These are phyloP conservation scores for Bonia amplexicaulis DNA, from an alignment of 176 grass and related monocot species.

Conservation along the genomic window DNA sequence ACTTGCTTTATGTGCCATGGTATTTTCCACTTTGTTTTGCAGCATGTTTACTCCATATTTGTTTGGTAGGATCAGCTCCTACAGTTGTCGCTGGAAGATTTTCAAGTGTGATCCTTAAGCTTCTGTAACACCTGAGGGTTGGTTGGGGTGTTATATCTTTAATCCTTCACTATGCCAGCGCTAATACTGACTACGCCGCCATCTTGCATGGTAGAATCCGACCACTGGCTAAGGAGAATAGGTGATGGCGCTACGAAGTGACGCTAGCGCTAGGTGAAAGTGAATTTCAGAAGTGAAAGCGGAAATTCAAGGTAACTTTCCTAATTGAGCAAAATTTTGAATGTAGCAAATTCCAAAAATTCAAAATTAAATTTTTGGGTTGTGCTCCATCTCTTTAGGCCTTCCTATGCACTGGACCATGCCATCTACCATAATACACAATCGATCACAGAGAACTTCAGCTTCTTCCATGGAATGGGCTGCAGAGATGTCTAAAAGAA, in stretches of 20 bases:
- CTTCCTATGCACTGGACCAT: constrained; percentile 60
- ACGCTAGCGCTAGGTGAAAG: too few species aligned
- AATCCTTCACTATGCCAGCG: background rate
- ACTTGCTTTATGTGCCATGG: constrained; percentile 16
- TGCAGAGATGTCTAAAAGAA: constrained; percentile 17
- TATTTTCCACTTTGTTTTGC: constrained; percentile 29
- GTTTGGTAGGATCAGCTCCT: background rate
- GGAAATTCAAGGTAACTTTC: too few species aligned
- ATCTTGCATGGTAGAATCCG: too few species aligned
- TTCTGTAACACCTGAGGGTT: background rate
- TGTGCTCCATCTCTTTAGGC: background rate
- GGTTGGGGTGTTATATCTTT: background rate
- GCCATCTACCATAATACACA: constrained; percentile 73
- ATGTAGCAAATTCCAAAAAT: too few species aligned
- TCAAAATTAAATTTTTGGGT: too few species aligned
- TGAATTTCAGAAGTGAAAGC: too few species aligned
- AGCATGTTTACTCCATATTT: constrained; percentile 94
- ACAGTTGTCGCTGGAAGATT: background rate
- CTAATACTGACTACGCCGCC: too few species aligned
- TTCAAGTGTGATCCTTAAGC: background rate
- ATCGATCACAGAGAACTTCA: constrained; percentile 60
- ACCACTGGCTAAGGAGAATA: too few species aligned
- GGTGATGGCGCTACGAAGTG: too few species aligned
- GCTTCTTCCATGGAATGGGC: constrained; percentile 83
- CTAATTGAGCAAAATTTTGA: too few species aligned